A percentile compares a stretch with the other conserved stretches of the same genome.
Conservation (phyloP, 345 rosid species). For the Euphorbia pulcherrima region DNA sequence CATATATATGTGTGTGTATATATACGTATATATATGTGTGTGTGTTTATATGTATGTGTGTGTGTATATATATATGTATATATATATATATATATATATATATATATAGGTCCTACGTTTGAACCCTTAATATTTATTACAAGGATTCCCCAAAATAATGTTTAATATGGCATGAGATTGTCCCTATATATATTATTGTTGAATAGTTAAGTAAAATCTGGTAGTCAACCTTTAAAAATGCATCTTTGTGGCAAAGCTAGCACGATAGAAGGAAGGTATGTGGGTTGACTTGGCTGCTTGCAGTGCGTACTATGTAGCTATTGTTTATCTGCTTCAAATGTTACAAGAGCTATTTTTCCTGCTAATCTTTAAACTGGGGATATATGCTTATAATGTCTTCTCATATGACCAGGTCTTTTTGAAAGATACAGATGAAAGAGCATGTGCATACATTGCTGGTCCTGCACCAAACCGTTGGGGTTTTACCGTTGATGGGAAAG, state of each 20-base stretch:
- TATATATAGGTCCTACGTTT: background rate
- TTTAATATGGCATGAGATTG: background rate
- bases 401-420: constrained; percentile 64
- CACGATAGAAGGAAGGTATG: constrained; percentile 10
- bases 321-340: background rate
- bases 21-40: too few species aligned
- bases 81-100: background rate
- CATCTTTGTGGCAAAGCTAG: background rate
- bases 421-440: constrained; percentile 99
- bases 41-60: too few species aligned
- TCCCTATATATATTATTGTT: background rate
- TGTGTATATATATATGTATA: too few species aligned
- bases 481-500: constrained; percentile 73
- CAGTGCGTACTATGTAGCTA: background rate
- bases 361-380: constrained; percentile 7
- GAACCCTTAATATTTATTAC: background rate
- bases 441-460: constrained; percentile 98
- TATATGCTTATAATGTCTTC: constrained; percentile 14
- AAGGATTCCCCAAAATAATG: background rate
- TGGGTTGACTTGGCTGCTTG: constrained; percentile 5
- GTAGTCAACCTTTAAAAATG: background rate
- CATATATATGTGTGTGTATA: too few species aligned
- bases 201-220: background rate
- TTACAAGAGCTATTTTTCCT: background rate
- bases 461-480: constrained; percentile 99